Conservation (phyloP, 2,329 filamentous ascomycete species). For the Aspergillus latus region DNA sequence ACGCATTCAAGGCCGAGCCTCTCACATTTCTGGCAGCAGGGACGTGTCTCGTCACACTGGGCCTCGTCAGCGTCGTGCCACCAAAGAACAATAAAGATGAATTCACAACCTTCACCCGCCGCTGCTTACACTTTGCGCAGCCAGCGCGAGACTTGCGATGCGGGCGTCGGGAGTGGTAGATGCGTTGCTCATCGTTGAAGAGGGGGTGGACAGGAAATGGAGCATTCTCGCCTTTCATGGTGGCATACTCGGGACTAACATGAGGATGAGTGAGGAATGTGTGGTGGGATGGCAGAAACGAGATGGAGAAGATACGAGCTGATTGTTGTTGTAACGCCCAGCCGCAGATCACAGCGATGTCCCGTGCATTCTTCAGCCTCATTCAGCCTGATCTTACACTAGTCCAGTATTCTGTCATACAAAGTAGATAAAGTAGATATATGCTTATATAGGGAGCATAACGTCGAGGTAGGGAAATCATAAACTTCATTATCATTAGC, state of each 20-base stretch:
- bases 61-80: neutral
- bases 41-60: slow-evolving; percentile 39
- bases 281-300: neutral
- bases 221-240: slow-evolving; percentile 26
- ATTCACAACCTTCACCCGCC: slow-evolving; percentile 32
- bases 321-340: neutral
- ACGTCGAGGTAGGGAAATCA: slow-evolving; percentile 15
- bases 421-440: too few relatives aligned
- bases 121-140: slow-evolving; percentile 36
- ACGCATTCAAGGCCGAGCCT: slow-evolving; percentile 33
- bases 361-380: slow-evolving; percentile 1
- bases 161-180: slow-evolving; percentile 31
- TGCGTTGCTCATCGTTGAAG: slow-evolving; percentile 15
- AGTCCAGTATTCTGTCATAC: too few relatives aligned
- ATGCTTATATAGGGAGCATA: neutral
- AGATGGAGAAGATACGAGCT: neutral
- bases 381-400: neutral
- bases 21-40: slow-evolving; percentile 33
- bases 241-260: neutral
- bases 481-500: slow-evolving; percentile 17
- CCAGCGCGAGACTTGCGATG: slow-evolving; percentile 39
- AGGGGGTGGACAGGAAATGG: slow-evolving; percentile 28
- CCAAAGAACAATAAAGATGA: too few relatives aligned
- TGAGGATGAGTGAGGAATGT: too few relatives aligned
- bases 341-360: neutral